Conservation (phyloP, 306 rosid species). For the Amphicarpaea edgeworthii region DNA sequence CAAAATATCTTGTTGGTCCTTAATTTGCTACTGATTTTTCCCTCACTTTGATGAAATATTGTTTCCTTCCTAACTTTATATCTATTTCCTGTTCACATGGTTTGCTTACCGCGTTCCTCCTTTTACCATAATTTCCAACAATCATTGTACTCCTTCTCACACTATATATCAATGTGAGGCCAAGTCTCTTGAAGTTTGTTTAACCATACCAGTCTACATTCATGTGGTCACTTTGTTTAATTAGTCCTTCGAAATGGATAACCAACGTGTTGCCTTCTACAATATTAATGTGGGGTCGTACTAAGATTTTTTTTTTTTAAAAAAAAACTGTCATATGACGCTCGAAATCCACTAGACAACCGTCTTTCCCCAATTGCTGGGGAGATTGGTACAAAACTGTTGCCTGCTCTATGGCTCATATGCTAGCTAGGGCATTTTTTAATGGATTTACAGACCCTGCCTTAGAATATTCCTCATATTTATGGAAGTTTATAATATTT, state of each 20-base stretch:
- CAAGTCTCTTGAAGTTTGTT: slow-evolving; percentile 9
- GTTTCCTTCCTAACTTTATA: slow-evolving; percentile 43
- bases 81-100: slow-evolving; percentile 50
- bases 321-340: background rate
- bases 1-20: slow-evolving; percentile 3
- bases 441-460: slow-evolving; percentile 38
- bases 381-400: background rate
- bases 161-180: background rate
- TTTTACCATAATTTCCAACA: slow-evolving; percentile 34
- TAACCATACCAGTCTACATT: background rate
- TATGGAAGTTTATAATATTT: background rate
- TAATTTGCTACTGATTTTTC: slow-evolving; percentile 8
- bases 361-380: background rate
- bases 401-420: background rate
- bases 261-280: background rate
- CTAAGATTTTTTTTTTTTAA: too few relatives aligned
- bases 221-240: slow-evolving; percentile 6
- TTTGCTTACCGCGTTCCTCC: slow-evolving; percentile 32
- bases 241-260: background rate
- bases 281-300: background rate
- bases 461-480: slow-evolving; percentile 35
- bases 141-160: slow-evolving; percentile 43
- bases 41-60: background rate
- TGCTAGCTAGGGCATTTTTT: slow-evolving; percentile 11
- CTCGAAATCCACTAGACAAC: background rate